phyloP scores from a whole-genome alignment of 495 filamentous ascomycete genomes.

The Aspergillus wentii region DNA sequence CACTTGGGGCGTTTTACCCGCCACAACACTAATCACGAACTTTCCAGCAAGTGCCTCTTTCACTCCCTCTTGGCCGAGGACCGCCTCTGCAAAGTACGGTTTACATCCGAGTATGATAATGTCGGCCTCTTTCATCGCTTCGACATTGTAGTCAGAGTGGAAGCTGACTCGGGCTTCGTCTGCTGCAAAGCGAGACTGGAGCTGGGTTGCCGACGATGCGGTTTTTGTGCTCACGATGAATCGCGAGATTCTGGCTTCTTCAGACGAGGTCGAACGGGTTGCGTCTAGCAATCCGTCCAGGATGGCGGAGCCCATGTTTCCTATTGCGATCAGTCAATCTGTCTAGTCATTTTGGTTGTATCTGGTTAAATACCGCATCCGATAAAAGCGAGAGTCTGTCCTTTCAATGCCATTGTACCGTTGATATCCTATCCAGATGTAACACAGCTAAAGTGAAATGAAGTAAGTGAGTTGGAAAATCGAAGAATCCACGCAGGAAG shows the following conservation, averaged over 20 bases:
- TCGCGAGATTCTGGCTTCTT: constrained; percentile 1
- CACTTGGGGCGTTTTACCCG: constrained; percentile 66
- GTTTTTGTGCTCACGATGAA: constrained; percentile 29
- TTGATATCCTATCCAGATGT: too few species aligned
- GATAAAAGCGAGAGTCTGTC: constrained; percentile 24
- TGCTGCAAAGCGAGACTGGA: background rate
- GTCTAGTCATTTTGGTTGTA: constrained; percentile 2
- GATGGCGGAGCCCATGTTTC: constrained; percentile 37
- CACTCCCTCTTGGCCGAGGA: constrained; percentile 22
- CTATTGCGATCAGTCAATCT: too few species aligned
- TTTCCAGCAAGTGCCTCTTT: constrained; percentile 56
- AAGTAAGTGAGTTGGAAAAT: too few species aligned
- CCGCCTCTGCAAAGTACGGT: constrained; percentile 27
- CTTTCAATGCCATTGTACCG: too few species aligned
- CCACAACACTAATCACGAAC: constrained; percentile 77
- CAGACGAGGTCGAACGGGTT: constrained; percentile 13
- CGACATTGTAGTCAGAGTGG: constrained; percentile 10
- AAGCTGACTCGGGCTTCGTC: constrained; percentile 7
- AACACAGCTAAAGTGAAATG: too few species aligned
- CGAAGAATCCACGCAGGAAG: too few species aligned
- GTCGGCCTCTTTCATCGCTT: constrained; percentile 24
- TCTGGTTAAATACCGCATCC: constrained; percentile 21
- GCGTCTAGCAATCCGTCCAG: constrained; percentile 26
- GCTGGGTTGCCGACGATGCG: constrained; percentile 13
- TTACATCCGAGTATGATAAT: constrained; percentile 32